Conservation (phyloP, 495 filamentous ascomycete genomes). For the Annulohypoxylon maeteangense region DNA sequence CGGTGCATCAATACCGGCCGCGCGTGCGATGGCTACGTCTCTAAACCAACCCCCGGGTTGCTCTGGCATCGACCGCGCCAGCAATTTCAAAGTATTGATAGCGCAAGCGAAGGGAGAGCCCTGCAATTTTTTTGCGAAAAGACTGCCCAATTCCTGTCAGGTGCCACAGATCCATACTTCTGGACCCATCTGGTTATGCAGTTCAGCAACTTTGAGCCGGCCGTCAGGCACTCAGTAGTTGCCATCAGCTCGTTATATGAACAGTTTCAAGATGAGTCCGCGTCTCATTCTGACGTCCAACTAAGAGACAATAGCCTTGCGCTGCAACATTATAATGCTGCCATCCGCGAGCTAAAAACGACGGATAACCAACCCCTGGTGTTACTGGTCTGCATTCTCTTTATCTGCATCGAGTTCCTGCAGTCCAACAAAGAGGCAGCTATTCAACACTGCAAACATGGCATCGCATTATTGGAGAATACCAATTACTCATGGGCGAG, state of each 20-base stretch:
- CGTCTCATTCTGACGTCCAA: conserved; percentile 46
- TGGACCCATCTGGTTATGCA: conserved; percentile 64
- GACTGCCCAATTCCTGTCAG: conserved; percentile 52
- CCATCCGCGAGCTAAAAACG: conserved; percentile 47
- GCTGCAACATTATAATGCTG: conserved; percentile 51
- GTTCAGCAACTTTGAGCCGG: conserved; percentile 60
- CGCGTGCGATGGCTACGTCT: conserved; percentile 48
- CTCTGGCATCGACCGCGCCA: conserved; percentile 43
- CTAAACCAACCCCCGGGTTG: conserved; percentile 39
- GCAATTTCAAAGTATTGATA: conserved; percentile 39
- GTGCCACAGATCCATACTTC: conserved; percentile 60
- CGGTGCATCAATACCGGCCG: conserved; percentile 48
- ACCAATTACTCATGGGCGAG: conserved; percentile 38
- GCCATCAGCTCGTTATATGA: conserved; percentile 53
- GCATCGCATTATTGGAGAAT: conserved; percentile 47
- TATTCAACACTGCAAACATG: conserved; percentile 54
- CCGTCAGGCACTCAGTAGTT: conserved; percentile 66
- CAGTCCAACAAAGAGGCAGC: conserved; percentile 57
- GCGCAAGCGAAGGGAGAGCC: conserved; percentile 46
- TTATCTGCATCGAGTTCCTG: conserved; percentile 65
- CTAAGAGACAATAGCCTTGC: conserved; percentile 42
- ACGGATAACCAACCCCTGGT: conserved; percentile 49
- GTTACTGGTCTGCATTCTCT: conserved; percentile 64
- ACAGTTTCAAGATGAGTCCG: conserved; percentile 31
- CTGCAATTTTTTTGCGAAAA: conserved; percentile 57